Base-by-base conservation (phyloP, 805 yeast species). In the Scheffersomyces lignosus region DNA sequence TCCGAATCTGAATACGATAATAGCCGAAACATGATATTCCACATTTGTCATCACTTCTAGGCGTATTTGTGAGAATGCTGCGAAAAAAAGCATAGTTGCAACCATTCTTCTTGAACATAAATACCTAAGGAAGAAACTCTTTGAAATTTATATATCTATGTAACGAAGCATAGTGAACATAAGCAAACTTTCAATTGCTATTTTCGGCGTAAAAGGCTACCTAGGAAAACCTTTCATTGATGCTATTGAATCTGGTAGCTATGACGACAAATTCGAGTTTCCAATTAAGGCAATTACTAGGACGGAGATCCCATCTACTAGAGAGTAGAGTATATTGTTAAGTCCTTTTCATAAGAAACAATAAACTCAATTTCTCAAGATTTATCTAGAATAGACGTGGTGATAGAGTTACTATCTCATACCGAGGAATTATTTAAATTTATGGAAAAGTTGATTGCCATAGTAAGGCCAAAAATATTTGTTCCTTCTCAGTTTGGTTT, bases 401-500 rank as follows among this genome's bases (percentile, higher is more conserved):
- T 81, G 14, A 52, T 81, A 46, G 73, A 75, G 42, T 57, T 78
- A 29, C 46, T 66, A 27, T 56, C 65, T n/a, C 40, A 54, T 10
- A 46, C 45, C 18, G 65, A 72, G 4, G 51, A 48, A 13, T 33
- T 50, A 13, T 68, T 58, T 22, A 58, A 45, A 1, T 43, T 60
- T n/a, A 40, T 71, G 23, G 75, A 72, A 32, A 68, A 48, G 16
- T 35, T 73, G 5, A 70, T 71, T 3, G 51, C 53, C 6, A 57
- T 50, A 18, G 66, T 63, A 33, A 70, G 71, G 44, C 77, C 78
- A 34, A 71, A 73, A 49, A 50, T 77, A 22, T 80, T 69, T 59
- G 71, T 79, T 45, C 83, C 84, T 22, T 73, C 82, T 2, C 83
- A 79, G 47, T 81, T 75, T 47, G 88, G 87, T 27, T 48, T 64